Base-by-base conservation (phyloP, 306 rosid genomes). In the Corylus americana region DNA sequence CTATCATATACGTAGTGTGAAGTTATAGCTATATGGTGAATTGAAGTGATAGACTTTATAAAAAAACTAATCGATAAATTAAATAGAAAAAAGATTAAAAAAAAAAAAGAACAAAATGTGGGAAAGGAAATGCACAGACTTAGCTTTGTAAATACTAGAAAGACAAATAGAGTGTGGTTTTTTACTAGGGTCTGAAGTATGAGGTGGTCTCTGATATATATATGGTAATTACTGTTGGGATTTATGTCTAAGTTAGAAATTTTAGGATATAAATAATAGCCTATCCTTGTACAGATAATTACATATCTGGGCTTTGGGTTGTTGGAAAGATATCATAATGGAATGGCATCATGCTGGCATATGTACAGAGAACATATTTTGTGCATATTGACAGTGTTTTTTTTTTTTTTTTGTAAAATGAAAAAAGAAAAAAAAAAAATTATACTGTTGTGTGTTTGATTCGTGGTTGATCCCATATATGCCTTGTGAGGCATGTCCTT, bases 291-390 rank as follows among this genome's bases (percentile, higher is more conserved):
- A 67, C 50, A 67, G 72, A 39, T 37, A 7, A n/a, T 18, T 3
- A n/a, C 8, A 18, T 7, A 39, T 67, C 22, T 39, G 50, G 27
- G 49, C 14, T 42, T 67, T 67, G 4, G 51, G 72, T 42, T 67
- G 14, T 18, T 59, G 12, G 27, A 39, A 42, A 42, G 42, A 2
- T 39, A 67, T 42, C 72, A 67, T 67, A 67, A 42, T 67, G 51
- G 45, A 35, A 66, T 77, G 55, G 75, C 29, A 68, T 67, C 7
- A 39, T 66, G 59, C 17, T 25, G 27, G 14, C 69, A 17, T 57
- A 55, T 70, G 70, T 55, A 66, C 64, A 42, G 14, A 22, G 29
- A 39, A 68, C 55, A 68, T 69, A 77, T 67, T 53, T 51, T 66
- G 74, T 77, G 80, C 69, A 68, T 25, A 22, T 25, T n/a, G 18